These are phyloP conservation scores for Yamadazyma mexicana DNA, from an alignment of 1,139 yeast species.

Conservation along the genomic window DNA sequence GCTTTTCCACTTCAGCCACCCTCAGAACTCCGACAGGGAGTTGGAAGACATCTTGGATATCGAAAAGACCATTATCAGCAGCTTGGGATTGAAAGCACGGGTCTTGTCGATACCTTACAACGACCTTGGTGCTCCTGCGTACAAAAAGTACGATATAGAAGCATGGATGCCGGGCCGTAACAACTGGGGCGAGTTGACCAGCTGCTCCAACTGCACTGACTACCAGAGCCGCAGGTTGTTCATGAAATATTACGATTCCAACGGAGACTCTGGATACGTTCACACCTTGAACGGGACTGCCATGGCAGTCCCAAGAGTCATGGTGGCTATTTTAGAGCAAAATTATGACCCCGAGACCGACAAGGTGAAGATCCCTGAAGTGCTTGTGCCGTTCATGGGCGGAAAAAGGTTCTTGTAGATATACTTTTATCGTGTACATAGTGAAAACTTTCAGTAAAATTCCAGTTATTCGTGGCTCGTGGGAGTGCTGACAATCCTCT, in stretches of 20 bases:
- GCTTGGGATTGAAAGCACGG: slow-evolving; percentile 77
- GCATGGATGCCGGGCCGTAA: slow-evolving; percentile 99
- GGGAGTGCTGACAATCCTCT: slow-evolving; percentile 37
- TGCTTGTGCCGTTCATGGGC: slow-evolving; percentile 69
- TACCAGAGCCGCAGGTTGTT: slow-evolving; percentile 85
- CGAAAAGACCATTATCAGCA: slow-evolving; percentile 63
- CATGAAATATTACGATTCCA: slow-evolving; percentile 50
- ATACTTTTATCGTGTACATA: no score
- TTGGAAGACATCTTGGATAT: slow-evolving; percentile 62
- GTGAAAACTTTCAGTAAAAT: no score
- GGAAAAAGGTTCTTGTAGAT: slow-evolving; percentile 47
- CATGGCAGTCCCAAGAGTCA: slow-evolving; percentile 89
- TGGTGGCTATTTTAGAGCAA: slow-evolving; percentile 86
- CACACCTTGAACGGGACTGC: slow-evolving; percentile 96
- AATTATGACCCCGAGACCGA: slow-evolving; percentile 61
- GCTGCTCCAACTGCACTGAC: slow-evolving; percentile 90
- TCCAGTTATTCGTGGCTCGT: slow-evolving; percentile 8
- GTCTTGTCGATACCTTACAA: slow-evolving; percentile 86
- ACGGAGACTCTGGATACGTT: slow-evolving; percentile 49
- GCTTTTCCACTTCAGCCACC: slow-evolving; percentile 72
- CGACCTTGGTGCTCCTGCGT: slow-evolving; percentile 94
- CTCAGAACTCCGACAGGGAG: slow-evolving; percentile 46
- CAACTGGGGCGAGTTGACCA: slow-evolving; percentile 89
- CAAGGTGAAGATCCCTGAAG: slow-evolving; percentile 66
- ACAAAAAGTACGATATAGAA: slow-evolving; percentile 88